Base-by-base conservation (phyloP, 192 early-diverging fungal genomes). In the Coemansia sp. region DNA sequence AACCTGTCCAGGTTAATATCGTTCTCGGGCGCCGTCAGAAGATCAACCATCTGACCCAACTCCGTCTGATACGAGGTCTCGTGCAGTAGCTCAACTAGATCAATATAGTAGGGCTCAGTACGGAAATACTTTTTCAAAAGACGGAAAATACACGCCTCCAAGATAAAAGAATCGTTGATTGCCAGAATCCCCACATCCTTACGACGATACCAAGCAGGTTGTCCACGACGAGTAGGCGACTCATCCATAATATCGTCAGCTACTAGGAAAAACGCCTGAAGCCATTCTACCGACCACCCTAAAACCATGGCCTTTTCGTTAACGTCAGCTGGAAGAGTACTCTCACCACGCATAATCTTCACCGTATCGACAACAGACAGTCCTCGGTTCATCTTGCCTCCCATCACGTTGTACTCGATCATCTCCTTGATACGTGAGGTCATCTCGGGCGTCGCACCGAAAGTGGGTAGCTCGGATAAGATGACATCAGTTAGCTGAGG, bases 231-330 rank as follows among this genome's bases (percentile, higher is more conserved):
- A 13, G 96, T 99, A 65, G 92, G 89, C 69, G 94, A 96, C 40
- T 84, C 84, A 80, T 99, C 97, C 96, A 98, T 99, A 77, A 99
- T 96, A 77, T 99, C 97, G 85, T 99, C 97, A 20, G 95, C 87
- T 12, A 99, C 93, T 62, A 99, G 88, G 89, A 99, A 98, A 81
- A 95, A 96, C 15, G 95, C 95, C 90, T 99, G 97, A 48, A 99
- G 88, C 95, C 93, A 89, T 76, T 99, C 97, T 70, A 98, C 87
- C 53, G 91, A 87, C 97, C 97, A 99, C 10, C 97, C 97, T 20
- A 98, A 85, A 32, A 96, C 86, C 77, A 93, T 86, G 40, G 96
- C 94, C 77, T 93, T 89, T 70, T 91, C 87, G 61, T 92, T 86
- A 80, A 98, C 91, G 41, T 95, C 91, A 29, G 84, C 76, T 36